A percentile compares a stretch with the other conserved stretches of the same genome.
Evolutionary conservation across 768 basidiomycete genomes (phyloP).

Genomic region (Phylloporus sp.): DNA sequence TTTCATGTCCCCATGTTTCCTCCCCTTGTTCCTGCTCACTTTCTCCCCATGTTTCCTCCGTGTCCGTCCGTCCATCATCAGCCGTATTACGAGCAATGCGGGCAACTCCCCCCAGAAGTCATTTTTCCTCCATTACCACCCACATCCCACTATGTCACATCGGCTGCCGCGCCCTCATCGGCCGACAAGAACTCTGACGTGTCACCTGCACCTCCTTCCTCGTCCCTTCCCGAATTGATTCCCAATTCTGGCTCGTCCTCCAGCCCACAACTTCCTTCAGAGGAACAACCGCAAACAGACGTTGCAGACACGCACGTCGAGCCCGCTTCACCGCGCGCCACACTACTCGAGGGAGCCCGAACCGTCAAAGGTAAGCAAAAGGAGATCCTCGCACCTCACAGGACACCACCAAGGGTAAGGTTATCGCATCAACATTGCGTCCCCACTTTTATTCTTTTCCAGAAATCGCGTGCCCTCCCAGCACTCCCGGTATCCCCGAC

Average conservation of each 20-base stretch:
- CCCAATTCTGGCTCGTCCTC: constrained; percentile 64
- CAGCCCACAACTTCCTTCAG: constrained; percentile 46
- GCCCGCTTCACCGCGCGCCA: constrained; percentile 14
- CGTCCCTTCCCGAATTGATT: constrained; percentile 56
- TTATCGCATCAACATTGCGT: neutral
- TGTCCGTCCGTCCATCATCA: constrained; percentile 63
- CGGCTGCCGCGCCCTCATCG: constrained; percentile 17
- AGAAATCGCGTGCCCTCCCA: constrained; percentile 37
- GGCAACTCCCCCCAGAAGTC: constrained; percentile 54
- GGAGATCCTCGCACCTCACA: constrained; percentile 12
- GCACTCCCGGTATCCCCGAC: constrained; percentile 47
- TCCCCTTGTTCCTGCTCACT: constrained; percentile 22
- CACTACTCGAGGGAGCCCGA: constrained; percentile 7
- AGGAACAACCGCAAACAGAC: constrained; percentile 22
- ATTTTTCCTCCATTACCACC: constrained; percentile 72
- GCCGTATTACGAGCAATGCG: constrained; percentile 63
- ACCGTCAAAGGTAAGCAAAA: constrained; percentile 16
- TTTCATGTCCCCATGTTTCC: constrained; percentile 19
- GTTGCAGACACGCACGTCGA: constrained; percentile 13
- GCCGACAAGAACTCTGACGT: constrained; percentile 19
- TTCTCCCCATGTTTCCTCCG: constrained; percentile 43
- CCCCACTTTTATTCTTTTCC: constrained; percentile 2
- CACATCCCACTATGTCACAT: constrained; percentile 36
- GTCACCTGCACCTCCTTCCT: constrained; percentile 30
- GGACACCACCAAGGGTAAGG: constrained; percentile 28